Percentiles rank a stretch among this genome's conserved stretches.
These are phyloP conservation scores for Fraxinus ornus DNA, from an alignment of 305 asterid species.

Conservation along the genomic window DNA sequence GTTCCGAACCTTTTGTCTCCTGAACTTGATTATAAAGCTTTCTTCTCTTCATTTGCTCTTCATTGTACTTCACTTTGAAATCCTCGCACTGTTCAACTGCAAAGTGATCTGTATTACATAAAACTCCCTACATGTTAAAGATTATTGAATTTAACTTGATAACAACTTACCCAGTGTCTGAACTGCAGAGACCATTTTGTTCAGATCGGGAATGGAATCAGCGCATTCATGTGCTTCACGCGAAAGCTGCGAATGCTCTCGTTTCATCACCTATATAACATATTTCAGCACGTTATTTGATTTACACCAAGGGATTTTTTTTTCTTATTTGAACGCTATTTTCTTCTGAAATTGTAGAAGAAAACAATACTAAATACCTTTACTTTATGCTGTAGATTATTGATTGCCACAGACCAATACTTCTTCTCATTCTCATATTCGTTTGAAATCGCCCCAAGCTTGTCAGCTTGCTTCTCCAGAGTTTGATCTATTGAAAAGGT, in stretches of 20 bases:
- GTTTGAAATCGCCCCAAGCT: conserved; percentile 56
- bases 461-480: conserved; percentile 58
- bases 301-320: not conserved
- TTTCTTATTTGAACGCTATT: not conserved
- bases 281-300: conserved; percentile 20
- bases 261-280: conserved; percentile 66
- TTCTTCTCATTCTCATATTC: conserved; percentile 64
- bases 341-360: conserved; percentile 1
- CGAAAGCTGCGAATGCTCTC: conserved; percentile 75
- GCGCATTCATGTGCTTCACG: conserved; percentile 86
- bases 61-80: conserved; percentile 82
- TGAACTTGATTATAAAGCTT: conserved; percentile 89
- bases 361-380: conserved; percentile 44
- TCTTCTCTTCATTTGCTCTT: conserved; percentile 86
- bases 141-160: conserved; percentile 8
- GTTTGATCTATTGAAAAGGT: conserved; percentile 52
- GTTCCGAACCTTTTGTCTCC: conserved; percentile 76
- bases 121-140: not conserved
- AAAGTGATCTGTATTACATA: conserved; percentile 22
- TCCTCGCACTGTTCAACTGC: conserved; percentile 95
- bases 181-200: conserved; percentile 83
- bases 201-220: conserved; percentile 82
- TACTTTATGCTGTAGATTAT: conserved; percentile 59
- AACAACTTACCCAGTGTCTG: conserved; percentile 77
- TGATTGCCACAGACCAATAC: conserved; percentile 60